A percentile compares a stretch with the other conserved stretches of the same genome.
These are phyloP conservation scores for Hypoxylon fuscum DNA, from an alignment of 495 filamentous ascomycete genomes.

Conservation along the genomic window DNA sequence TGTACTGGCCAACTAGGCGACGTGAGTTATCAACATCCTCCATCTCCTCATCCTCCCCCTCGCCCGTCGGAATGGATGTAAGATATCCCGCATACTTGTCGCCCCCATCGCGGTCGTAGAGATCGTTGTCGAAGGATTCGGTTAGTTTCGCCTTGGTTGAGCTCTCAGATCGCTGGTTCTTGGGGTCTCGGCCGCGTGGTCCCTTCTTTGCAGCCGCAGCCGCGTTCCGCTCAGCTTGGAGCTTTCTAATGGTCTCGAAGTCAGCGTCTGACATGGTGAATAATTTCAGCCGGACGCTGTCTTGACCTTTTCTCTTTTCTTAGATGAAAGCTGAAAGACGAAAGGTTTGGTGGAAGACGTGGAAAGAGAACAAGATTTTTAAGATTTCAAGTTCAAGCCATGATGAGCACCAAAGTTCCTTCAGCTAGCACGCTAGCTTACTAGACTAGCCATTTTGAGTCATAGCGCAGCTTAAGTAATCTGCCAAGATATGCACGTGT, in stretches of 20 bases:
- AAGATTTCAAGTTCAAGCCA: no score
- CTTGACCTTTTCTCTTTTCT: constrained; percentile 48
- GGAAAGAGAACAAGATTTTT: constrained; percentile 27
- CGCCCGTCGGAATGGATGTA: constrained; percentile 82
- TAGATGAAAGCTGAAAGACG: constrained; percentile 27
- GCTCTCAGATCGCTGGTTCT: constrained; percentile 86
- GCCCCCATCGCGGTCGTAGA: constrained; percentile 83
- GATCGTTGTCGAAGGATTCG: constrained; percentile 90
- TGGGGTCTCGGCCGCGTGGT: constrained; percentile 85
- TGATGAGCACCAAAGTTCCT: constrained; percentile 15
- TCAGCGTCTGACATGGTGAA: constrained; percentile 72
- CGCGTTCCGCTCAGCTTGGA: constrained; percentile 93
- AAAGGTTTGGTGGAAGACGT: constrained; percentile 7
- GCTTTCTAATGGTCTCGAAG: constrained; percentile 81
- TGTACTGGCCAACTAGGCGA: constrained; percentile 95
- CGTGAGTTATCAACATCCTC: constrained; percentile 75
- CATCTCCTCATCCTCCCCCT: constrained; percentile 87
- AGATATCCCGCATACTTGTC: constrained; percentile 94
- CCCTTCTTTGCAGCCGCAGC: constrained; percentile 82
- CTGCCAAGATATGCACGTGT: no score
- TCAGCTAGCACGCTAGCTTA: no score
- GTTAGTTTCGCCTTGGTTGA: constrained; percentile 95
- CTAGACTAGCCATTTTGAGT: background rate
- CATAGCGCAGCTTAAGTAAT: no score
- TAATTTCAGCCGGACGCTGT: constrained; percentile 34